Conservation (phyloP, 1,139 yeast species). For the Kurtzmaniella quercitrusa region DNA sequence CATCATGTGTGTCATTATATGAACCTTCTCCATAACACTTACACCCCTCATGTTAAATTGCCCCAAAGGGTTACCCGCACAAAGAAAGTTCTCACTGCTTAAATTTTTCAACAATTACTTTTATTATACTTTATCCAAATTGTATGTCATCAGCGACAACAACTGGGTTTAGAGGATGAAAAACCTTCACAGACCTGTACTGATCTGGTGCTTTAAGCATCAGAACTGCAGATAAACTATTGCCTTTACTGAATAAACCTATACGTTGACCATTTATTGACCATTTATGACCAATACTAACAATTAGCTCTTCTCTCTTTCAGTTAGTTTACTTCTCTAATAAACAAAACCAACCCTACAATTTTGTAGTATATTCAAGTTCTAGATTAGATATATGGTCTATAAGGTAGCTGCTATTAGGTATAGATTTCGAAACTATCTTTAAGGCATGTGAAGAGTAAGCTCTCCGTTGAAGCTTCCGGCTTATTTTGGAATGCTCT, state of each 20-base stretch:
- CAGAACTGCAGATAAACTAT: conserved; percentile 34
- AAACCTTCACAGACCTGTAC: conserved; percentile 63
- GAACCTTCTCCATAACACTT: neutral
- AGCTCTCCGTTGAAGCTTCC: no score
- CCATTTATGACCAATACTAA: conserved; percentile 5
- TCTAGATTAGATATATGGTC: no score
- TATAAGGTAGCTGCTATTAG: no score
- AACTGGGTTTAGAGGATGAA: conserved; percentile 6
- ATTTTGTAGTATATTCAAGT: no score
- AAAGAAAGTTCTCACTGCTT: neutral
- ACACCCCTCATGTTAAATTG: neutral
- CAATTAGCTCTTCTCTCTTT: neutral
- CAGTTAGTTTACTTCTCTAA: neutral
- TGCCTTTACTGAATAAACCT: conserved; percentile 24
- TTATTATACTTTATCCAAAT: neutral
- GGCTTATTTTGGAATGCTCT: no score
- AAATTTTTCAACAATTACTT: neutral
- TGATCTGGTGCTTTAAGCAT: conserved; percentile 23
- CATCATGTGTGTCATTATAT: no score
- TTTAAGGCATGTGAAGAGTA: no score
- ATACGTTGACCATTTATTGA: conserved; percentile 5
- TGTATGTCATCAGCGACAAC: neutral
- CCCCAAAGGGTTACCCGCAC: neutral
- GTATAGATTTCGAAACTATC: no score
- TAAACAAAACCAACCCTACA: neutral